These are phyloP conservation scores for Lentinula lateritia DNA, from an alignment of 768 basidiomycete genomes.

Conservation along the genomic window DNA sequence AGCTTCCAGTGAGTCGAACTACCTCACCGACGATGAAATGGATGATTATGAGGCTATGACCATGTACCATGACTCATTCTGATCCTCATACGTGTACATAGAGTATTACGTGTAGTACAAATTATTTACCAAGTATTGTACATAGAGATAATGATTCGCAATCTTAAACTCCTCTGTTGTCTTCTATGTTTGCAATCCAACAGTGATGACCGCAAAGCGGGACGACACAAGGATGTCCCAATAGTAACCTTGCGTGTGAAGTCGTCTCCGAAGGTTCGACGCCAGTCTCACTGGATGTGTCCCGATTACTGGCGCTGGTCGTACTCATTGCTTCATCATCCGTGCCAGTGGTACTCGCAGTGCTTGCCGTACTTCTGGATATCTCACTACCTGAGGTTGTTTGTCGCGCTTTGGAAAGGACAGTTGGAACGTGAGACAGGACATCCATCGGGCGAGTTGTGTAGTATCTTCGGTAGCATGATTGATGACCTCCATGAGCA, in stretches of 20 bases:
- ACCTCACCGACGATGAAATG: conserved; percentile 25
- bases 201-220: conserved; percentile 80
- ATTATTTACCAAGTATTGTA: too few species aligned
- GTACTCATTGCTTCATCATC: conserved; percentile 17
- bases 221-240: conserved; percentile 62
- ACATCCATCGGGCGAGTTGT: conserved; percentile 51
- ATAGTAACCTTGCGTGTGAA: conserved; percentile 20
- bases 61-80: conserved; percentile 21
- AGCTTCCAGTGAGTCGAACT: neutral
- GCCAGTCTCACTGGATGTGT: conserved; percentile 11
- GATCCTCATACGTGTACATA: neutral
- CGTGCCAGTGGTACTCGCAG: conserved; percentile 8
- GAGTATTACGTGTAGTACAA: neutral
- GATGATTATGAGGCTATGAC: conserved; percentile 30
- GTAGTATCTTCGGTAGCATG: conserved; percentile 70
- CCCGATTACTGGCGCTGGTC: conserved; percentile 11
- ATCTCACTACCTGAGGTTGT: conserved; percentile 6
- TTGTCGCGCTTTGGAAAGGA: conserved; percentile 8
- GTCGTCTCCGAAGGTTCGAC: conserved; percentile 14
- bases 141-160: too few species aligned
- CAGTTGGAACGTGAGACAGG: conserved; percentile 15
- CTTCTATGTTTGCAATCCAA: conserved; percentile 32
- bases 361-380: conserved; percentile 13
- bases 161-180: neutral
- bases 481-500: conserved; percentile 76